A percentile compares a stretch with the other conserved stretches of the same genome.
Conservation (phyloP, 2,329 filamentous ascomycete species). For the Metarhizium sp. region DNA sequence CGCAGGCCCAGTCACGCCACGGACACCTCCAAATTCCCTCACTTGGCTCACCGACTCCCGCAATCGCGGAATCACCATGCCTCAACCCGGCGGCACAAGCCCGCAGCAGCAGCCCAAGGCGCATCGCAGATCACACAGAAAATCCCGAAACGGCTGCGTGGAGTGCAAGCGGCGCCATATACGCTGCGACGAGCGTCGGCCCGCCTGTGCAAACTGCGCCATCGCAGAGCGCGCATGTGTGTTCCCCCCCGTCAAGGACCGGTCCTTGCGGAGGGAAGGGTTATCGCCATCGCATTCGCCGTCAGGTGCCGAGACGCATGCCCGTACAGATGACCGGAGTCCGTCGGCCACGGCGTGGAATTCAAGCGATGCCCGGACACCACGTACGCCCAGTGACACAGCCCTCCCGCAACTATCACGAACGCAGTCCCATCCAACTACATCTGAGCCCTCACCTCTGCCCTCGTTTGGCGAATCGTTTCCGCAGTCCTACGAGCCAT, state of each 20-base stretch:
- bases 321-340: background rate
- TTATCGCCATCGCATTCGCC: slow-evolving; percentile 1
- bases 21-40: too few species aligned
- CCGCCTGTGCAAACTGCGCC: slow-evolving; percentile 29
- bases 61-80: too few species aligned
- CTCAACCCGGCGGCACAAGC: slow-evolving; percentile 4
- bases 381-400: background rate
- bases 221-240: slow-evolving; percentile 27
- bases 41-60: too few species aligned
- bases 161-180: slow-evolving; percentile 32
- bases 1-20: too few species aligned
- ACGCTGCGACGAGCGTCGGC: slow-evolving; percentile 32
- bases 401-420: background rate
- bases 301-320: too few species aligned
- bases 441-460: background rate
- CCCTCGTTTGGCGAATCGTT: slow-evolving; percentile 6
- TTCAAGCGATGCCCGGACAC: background rate
- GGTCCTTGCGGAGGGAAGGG: background rate
- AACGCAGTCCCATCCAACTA: background rate
- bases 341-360: background rate
- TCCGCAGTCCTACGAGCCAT: background rate
- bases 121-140: slow-evolving; percentile 26
- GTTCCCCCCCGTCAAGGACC: slow-evolving; percentile 15
- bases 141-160: slow-evolving; percentile 30
- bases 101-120: slow-evolving; percentile 5